Conservation (phyloP, 371 early-diverging fungal genomes). For the Mucor sp. region DNA sequence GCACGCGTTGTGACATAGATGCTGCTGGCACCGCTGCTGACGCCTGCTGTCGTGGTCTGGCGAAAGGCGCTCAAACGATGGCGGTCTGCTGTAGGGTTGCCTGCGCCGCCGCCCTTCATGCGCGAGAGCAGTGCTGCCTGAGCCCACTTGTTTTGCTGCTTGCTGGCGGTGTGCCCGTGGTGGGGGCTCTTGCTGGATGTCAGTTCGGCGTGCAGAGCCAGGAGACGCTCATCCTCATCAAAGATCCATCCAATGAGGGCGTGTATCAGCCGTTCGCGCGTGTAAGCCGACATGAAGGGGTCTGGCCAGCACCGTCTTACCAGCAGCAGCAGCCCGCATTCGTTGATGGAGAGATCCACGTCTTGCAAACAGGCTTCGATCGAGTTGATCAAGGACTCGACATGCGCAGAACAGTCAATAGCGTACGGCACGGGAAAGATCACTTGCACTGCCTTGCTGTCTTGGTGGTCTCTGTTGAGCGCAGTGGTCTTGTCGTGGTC, state of each 20-base stretch:
- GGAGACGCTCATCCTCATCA: conserved; percentile 55
- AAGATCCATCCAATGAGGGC: conserved; percentile 58
- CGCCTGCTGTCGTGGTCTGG: conserved; percentile 20
- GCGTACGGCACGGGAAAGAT: conserved; percentile 58
- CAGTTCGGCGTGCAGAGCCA: conserved; percentile 40
- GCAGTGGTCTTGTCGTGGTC: too few species aligned
- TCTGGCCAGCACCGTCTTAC: conserved; percentile 63
- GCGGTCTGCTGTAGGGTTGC: conserved; percentile 12
- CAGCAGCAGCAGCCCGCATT: conserved; percentile 55
- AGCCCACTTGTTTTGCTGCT: conserved; percentile 33
- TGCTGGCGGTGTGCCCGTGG: not conserved
- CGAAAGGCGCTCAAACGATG: conserved; percentile 27
- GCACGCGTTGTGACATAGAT: conserved; percentile 48
- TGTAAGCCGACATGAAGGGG: conserved; percentile 56
- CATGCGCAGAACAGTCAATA: conserved; percentile 50
- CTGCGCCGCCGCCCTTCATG: conserved; percentile 25
- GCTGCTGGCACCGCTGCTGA: conserved; percentile 46
- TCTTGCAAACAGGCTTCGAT: conserved; percentile 57
- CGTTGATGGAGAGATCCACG: conserved; percentile 57
- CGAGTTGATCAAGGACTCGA: conserved; percentile 54
- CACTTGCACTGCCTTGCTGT: conserved; percentile 29
- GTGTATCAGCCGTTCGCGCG: conserved; percentile 46
- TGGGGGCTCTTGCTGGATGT: conserved; percentile 16
- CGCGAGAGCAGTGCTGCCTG: conserved; percentile 34
- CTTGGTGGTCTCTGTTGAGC: not conserved